These are phyloP conservation scores for Sesbania bispinosa DNA, from an alignment of 306 rosid species.

Conservation along the genomic window DNA sequence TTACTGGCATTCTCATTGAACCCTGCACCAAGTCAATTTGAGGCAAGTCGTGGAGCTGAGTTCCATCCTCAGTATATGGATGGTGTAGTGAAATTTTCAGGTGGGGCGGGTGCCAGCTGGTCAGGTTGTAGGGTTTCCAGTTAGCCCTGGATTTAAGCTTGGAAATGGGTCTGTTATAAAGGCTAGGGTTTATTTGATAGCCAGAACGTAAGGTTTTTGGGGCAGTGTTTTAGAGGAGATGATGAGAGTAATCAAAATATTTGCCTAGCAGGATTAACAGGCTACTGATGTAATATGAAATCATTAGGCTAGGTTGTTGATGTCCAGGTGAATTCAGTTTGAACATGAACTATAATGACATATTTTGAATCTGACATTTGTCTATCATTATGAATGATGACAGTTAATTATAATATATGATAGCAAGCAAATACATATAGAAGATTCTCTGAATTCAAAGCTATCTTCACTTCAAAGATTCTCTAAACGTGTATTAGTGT, in stretches of 20 bases:
- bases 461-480: too few species aligned
- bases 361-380: slow-evolving; percentile 18
- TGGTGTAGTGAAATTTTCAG: slow-evolving; percentile 59
- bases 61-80: slow-evolving; percentile 83
- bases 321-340: slow-evolving; percentile 18
- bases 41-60: slow-evolving; percentile 86
- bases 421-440: not conserved
- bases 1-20: slow-evolving; percentile 88
- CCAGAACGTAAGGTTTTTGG: slow-evolving; percentile 34
- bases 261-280: not conserved
- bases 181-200: slow-evolving; percentile 74
- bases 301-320: slow-evolving; percentile 16
- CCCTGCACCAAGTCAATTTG: slow-evolving; percentile 86
- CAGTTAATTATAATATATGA: not conserved
- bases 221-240: not conserved
- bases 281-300: slow-evolving; percentile 24
- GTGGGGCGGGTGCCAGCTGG: slow-evolving; percentile 65
- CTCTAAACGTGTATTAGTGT: too few species aligned
- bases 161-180: slow-evolving; percentile 75
- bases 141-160: slow-evolving; percentile 90
- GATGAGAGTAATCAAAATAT: not conserved
- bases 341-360: not conserved
- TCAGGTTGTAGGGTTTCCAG: slow-evolving; percentile 76
- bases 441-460: not conserved
- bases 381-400: too few species aligned